Conservation (phyloP, 2,329 filamentous ascomycete species). For the Beauveria rudraprayagi region DNA sequence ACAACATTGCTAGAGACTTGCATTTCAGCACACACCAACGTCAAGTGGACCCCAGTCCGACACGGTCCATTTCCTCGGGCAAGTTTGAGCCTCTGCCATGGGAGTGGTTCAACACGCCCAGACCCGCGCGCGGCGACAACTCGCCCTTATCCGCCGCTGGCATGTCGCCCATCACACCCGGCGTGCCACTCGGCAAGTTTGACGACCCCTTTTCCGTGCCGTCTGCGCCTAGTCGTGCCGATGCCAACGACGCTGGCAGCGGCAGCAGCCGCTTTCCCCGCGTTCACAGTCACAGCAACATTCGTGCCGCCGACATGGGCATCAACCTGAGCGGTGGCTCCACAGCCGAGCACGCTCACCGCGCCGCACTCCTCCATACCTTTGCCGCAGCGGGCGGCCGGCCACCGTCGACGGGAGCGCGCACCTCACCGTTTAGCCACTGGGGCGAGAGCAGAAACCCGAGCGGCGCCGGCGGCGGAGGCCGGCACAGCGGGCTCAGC, state of each 20-base stretch:
- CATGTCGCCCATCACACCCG: slow-evolving; percentile 6
- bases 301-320: slow-evolving; percentile 11
- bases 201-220: slow-evolving; percentile 10
- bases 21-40: slow-evolving; percentile 35
- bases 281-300: slow-evolving; percentile 12
- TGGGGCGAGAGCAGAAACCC: slow-evolving; percentile 19
- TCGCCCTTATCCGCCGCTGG: slow-evolving; percentile 2
- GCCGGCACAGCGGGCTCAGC: slow-evolving; percentile 15
- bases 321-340: slow-evolving; percentile 13
- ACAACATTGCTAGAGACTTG: slow-evolving; percentile 39
- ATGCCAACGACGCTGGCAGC: neutral
- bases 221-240: neutral
- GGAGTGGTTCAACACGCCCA: slow-evolving; percentile 38
- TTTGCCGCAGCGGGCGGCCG: slow-evolving; percentile 18
- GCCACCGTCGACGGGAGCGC: slow-evolving; percentile 13
- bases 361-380: slow-evolving; percentile 28
- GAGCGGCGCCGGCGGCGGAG: slow-evolving; percentile 11
- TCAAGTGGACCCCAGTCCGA: slow-evolving; percentile 24
- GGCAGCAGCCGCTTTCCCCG: neutral
- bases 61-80: slow-evolving; percentile 20
- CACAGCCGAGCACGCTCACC: slow-evolving; percentile 23
- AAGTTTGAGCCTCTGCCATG: slow-evolving; percentile 38
- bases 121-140: slow-evolving; percentile 16
- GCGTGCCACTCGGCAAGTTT: neutral
- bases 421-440: slow-evolving; percentile 24